Evolutionary conservation across 2,329 filamentous ascomycete genomes (phyloP), one percentile per base, ranked within the genome.

Genomic region (Pyrenophora tritici-repentis): DNA sequence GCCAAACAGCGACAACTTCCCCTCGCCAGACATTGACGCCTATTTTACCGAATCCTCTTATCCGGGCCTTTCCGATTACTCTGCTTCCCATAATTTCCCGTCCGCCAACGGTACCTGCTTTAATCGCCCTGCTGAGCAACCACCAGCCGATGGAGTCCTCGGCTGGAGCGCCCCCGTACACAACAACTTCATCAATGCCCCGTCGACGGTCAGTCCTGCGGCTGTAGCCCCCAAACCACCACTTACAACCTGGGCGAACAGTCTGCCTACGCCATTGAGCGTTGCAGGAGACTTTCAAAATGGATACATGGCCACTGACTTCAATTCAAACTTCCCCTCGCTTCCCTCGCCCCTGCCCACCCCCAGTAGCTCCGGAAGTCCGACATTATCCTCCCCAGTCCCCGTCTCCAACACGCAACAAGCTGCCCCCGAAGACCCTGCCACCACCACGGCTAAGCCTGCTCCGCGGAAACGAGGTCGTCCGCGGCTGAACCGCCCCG

Each of bases 391-490:
- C 2, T 52, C 49, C n/a, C 39, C 49, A 16, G 39, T 39, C 20
- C 16, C 49, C 13, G 39, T 31, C 20, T 17, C 34, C 7, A 42
- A 6, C 20, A 40, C 42, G n/a, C 29, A 22, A 13, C 13, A 20
- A 20, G 18, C 33, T 16, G 31, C 48, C 10, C 38, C 43, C 3
- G 34, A 47, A 18, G 39, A 43, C n/a, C n/a, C n/a, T 20, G 18
- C 18, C 20, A 20, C 37, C 13, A 26, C 48, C 33, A 42, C n/a
- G 8, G 26, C 39, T 10, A 48, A 52, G 20, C 44, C 44, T 48
- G 18, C 39, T 14, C 44, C 49, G 17, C 49, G 49, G 34, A 52
- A 48, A 35, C 38, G 49, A 34, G 49, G 49, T n/a, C 44, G 49
- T 4, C 49, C 49, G 12, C 49, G 49, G 29, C 35, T 52, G 4